Percentiles rank a stretch among this genome's conserved stretches.
Evolutionary conservation across 768 basidiomycete genomes (phyloP).

Genomic region (Suillus decipiens): DNA sequence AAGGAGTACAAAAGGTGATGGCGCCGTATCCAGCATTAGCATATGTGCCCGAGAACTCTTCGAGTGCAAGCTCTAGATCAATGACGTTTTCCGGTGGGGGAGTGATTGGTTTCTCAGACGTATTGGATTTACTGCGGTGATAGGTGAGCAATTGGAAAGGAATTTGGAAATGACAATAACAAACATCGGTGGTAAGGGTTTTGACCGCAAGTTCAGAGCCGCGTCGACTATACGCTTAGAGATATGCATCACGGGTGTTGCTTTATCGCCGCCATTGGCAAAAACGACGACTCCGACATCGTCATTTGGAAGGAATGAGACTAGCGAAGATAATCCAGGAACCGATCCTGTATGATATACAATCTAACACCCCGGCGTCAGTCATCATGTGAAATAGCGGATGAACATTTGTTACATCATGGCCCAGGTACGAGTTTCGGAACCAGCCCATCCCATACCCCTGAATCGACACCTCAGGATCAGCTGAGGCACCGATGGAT

Average conservation of each 20-base stretch:
- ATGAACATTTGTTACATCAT: slow-evolving; percentile 34
- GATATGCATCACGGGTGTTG: slow-evolving; percentile 11
- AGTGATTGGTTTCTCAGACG: not conserved
- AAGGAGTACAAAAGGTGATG: slow-evolving; percentile 37
- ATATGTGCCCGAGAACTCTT: slow-evolving; percentile 39
- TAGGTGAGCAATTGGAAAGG: not conserved
- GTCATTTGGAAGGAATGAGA: slow-evolving; percentile 37
- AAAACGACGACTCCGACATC: slow-evolving; percentile 38
- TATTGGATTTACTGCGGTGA: not conserved
- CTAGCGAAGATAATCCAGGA: slow-evolving; percentile 35
- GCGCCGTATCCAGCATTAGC: slow-evolving; percentile 38
- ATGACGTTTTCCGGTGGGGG: not conserved
- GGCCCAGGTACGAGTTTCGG: slow-evolving; percentile 39
- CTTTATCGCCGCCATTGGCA: slow-evolving; percentile 31
- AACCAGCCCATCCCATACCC: slow-evolving; percentile 49
- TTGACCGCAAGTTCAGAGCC: slow-evolving; percentile 16
- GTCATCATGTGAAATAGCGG: not conserved
- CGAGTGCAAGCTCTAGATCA: slow-evolving; percentile 17
- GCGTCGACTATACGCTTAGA: slow-evolving; percentile 26
- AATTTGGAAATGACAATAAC: not conserved
- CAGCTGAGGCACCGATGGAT: slow-evolving; percentile 6
- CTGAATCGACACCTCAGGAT: slow-evolving; percentile 28
- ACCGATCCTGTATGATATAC: slow-evolving; percentile 36
- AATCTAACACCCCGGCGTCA: slow-evolving; percentile 25
- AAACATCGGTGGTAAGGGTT: slow-evolving; percentile 11